phyloP scores from a whole-genome alignment of 768 basidiomycete species.

The Sporobolomyces roseus region DNA sequence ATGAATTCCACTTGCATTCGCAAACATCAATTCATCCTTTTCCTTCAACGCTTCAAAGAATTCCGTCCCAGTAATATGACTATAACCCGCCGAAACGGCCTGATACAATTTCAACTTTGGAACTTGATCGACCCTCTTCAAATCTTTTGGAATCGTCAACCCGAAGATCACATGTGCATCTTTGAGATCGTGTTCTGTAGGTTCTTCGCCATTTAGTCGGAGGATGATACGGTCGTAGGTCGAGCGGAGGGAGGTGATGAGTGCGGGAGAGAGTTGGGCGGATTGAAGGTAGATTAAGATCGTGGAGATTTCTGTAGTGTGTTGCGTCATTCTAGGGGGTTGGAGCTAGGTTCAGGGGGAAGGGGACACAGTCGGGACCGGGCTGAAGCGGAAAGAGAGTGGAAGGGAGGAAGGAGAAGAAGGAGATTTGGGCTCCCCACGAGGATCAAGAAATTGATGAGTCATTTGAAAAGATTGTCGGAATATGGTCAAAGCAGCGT shows the following conservation, averaged over 20 bases:
- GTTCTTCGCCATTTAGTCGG: constrained; percentile 75
- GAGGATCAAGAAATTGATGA: background rate
- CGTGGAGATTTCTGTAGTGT: constrained; percentile 5
- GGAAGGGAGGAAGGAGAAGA: background rate
- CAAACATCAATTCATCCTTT: constrained; percentile 6
- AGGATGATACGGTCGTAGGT: constrained; percentile 57
- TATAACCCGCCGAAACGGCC: constrained; percentile 9
- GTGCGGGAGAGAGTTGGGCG: background rate
- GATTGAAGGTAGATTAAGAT: background rate
- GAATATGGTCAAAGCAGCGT: too few species aligned
- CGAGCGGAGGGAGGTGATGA: background rate
- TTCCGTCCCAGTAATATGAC: constrained; percentile 12
- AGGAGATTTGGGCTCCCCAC: background rate
- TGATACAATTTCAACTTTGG: constrained; percentile 27
- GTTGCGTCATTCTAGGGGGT: constrained; percentile 8
- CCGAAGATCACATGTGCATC: constrained; percentile 19
- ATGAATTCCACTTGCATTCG: constrained; percentile 32
- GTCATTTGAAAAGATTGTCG: too few species aligned
- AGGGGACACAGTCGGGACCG: too few species aligned
- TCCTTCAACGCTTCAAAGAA: constrained; percentile 20
- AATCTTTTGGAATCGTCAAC: constrained; percentile 18
- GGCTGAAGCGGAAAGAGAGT: too few species aligned
- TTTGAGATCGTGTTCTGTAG: constrained; percentile 48
- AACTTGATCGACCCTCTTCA: constrained; percentile 10
- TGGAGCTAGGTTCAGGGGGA: too few species aligned